Conservation (phyloP, 176 grass and related monocot genomes). For the Areca catechu region DNA sequence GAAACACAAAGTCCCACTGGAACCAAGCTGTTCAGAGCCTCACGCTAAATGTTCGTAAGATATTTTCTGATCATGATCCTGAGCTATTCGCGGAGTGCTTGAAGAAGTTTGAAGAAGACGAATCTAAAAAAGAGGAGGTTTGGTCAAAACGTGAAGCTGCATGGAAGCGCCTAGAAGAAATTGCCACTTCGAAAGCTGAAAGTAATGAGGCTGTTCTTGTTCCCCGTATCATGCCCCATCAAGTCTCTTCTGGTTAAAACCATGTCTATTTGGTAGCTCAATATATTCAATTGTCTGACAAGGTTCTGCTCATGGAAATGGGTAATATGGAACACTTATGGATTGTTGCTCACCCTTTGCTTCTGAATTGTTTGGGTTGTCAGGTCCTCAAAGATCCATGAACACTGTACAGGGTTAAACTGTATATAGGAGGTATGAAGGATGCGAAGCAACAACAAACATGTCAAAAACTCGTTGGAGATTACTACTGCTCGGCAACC, state of each 20-base stretch:
- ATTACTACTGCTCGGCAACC: background rate
- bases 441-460: background rate
- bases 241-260: conserved; percentile 13
- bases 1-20: conserved; percentile 65
- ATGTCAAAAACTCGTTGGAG: background rate
- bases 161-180: conserved; percentile 81
- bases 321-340: no score
- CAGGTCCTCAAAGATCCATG: background rate
- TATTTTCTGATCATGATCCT: conserved; percentile 82
- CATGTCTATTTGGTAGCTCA: no score
- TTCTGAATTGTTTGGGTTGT: background rate
- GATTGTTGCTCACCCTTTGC: background rate
- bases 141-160: conserved; percentile 41
- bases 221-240: conserved; percentile 17
- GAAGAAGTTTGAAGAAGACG: conserved; percentile 62
- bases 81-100: conserved; percentile 54
- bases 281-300: no score
- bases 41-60: conserved; percentile 78
- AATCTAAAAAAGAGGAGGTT: conserved; percentile 55
- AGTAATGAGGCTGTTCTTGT: conserved; percentile 20
- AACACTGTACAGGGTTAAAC: conserved; percentile 9
- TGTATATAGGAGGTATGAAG: conserved; percentile 9
- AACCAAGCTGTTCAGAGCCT: conserved; percentile 90
- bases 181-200: conserved; percentile 38
- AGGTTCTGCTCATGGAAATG: no score